A percentile compares a stretch with the other conserved stretches of the same genome.
Conservation (phyloP, 345 rosid species). For the Bruguiera parviflora region DNA sequence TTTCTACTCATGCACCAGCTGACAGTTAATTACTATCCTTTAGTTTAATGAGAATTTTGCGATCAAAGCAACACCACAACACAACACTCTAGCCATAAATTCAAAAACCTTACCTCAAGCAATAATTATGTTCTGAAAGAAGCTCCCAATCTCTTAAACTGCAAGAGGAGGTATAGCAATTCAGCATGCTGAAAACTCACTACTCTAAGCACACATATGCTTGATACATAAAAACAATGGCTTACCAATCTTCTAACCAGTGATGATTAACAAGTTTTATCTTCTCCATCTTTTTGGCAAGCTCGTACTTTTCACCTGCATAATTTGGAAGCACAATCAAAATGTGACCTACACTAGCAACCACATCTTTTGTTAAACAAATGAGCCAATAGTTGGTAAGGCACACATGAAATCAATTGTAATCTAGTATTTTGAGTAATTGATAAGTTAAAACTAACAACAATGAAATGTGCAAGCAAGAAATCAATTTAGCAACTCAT, state of each 20-base stretch:
- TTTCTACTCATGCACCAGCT: not conserved
- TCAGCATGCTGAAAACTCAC: not conserved
- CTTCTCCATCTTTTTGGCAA: constrained; percentile 68
- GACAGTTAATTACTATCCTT: too few relatives aligned
- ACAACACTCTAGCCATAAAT: not conserved
- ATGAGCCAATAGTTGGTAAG: not conserved
- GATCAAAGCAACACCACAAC: not conserved
- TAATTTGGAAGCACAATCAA: constrained; percentile 8
- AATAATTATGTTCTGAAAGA: constrained; percentile 70
- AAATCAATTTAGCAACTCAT: not conserved
- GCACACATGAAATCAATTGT: too few relatives aligned
- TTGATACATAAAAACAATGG: not conserved
- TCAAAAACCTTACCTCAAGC: constrained; percentile 55
- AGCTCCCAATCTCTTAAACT: constrained; percentile 87
- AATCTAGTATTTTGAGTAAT: too few relatives aligned
- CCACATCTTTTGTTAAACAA: not conserved
- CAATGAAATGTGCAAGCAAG: not conserved
- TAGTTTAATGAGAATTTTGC: too few relatives aligned
- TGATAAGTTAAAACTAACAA: too few relatives aligned
- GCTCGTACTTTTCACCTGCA: constrained; percentile 90
- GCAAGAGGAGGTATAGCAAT: constrained; percentile 15
- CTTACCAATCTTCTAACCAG: constrained; percentile 94
- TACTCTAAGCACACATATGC: not conserved
- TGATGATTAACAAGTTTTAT: constrained; percentile 84
- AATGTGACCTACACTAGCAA: too few relatives aligned